Evolutionary conservation across 176 grass and related monocot genomes (phyloP).

Genomic region (Aechmea fasciata): DNA sequence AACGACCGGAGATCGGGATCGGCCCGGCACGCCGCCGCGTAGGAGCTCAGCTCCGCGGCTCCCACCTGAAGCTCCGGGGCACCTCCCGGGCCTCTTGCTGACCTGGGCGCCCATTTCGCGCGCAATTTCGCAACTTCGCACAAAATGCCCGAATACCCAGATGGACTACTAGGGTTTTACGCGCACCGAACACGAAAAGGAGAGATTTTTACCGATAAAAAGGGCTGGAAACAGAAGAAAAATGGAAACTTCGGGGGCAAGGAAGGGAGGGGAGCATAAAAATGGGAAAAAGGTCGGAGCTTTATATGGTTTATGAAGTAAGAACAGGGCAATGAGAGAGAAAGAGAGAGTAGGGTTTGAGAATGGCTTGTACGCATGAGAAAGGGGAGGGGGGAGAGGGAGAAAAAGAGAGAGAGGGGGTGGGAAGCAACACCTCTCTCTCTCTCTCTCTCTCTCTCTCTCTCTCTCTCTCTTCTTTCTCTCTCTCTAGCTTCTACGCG

Average conservation of each 20-base stretch:
- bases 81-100: not conserved
- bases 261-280: not conserved
- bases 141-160: not conserved
- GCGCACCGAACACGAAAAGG: not conserved
- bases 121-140: no score
- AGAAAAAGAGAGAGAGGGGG: not conserved
- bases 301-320: not conserved
- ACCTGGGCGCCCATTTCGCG: not conserved
- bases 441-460: not conserved
- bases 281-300: not conserved
- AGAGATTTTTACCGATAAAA: not conserved
- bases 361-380: not conserved
- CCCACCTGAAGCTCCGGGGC: not conserved
- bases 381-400: not conserved
- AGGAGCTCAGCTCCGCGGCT: slow-evolving; percentile 19
- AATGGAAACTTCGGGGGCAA: not conserved
- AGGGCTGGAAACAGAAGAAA: not conserved
- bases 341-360: not conserved
- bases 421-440: not conserved
- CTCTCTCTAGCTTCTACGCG: not conserved
- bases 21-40: slow-evolving; percentile 27
- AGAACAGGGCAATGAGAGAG: not conserved
- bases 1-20: slow-evolving; percentile 34
- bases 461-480: not conserved
- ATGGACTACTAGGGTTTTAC: not conserved